Conservation (phyloP, 257 asterid genomes). For the Ophiorrhiza pumila region DNA sequence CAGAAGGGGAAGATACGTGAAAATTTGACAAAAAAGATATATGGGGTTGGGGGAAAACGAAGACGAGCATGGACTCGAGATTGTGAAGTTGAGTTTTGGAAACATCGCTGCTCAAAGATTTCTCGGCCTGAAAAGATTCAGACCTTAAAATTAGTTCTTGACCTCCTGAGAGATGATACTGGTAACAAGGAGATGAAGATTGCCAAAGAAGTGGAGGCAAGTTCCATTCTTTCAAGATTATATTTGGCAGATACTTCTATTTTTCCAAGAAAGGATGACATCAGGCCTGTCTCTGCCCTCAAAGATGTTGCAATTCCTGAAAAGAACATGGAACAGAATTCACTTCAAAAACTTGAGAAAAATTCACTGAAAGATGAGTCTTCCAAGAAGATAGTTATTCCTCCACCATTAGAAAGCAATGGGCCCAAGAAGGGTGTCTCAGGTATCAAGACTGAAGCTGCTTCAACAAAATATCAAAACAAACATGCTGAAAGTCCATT, state of each 20-base stretch:
- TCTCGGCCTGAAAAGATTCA: constrained; percentile 80
- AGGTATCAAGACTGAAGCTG: constrained; percentile 40
- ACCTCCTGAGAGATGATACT: constrained; percentile 57
- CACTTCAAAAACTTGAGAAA: constrained; percentile 27
- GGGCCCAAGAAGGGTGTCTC: constrained; percentile 36
- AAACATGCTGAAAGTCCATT: constrained; percentile 34
- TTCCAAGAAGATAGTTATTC: constrained; percentile 14
- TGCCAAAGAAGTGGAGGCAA: constrained; percentile 45
- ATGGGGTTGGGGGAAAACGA: constrained; percentile 84
- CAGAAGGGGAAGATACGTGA: constrained; percentile 97
- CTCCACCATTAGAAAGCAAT: constrained; percentile 33
- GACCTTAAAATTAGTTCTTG: constrained; percentile 85
- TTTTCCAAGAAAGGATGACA: constrained; percentile 75
- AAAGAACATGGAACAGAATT: constrained; percentile 34
- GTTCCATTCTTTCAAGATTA: constrained; percentile 77
- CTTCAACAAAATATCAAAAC: constrained; percentile 33
- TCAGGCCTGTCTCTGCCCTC: constrained; percentile 55
- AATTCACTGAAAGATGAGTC: constrained; percentile 33
- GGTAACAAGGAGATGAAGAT: constrained; percentile 31
- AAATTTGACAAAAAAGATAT: constrained; percentile 82
- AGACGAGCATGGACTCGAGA: constrained; percentile 90
- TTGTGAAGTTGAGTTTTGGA: constrained; percentile 98
- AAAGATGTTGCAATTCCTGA: constrained; percentile 30
- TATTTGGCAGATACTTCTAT: constrained; percentile 91
- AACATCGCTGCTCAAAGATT: constrained; percentile 70